Conservation (phyloP, 2,329 filamentous ascomycete species). For the Colletotrichum abscissum region DNA sequence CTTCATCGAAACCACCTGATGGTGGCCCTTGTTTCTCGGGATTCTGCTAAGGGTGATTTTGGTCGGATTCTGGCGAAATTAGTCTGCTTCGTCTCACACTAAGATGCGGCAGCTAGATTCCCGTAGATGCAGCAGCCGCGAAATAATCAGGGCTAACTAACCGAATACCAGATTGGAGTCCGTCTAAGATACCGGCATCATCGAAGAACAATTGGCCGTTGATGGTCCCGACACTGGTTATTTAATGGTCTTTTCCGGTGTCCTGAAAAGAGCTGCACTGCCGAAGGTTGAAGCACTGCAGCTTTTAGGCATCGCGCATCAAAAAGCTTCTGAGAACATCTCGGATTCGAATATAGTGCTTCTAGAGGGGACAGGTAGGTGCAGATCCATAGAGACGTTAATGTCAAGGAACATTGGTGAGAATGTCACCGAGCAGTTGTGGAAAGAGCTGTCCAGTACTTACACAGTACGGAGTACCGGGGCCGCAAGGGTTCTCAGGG, state of each 20-base stretch:
- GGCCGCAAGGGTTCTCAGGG: background rate
- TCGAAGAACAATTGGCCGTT: background rate
- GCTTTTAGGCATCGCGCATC: background rate
- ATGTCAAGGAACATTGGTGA: background rate
- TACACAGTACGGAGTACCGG: too few relatives aligned
- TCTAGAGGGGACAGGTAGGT: fast-evolving
- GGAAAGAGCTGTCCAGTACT: background rate
- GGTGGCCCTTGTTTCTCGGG: background rate
- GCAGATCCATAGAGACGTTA: background rate
- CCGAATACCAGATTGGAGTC: too few relatives aligned
- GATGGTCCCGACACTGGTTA: background rate
- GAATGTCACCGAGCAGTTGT: background rate
- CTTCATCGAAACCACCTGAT: too few relatives aligned
- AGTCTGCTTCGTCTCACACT: background rate
- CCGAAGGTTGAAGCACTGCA: background rate
- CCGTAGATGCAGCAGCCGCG: background rate
- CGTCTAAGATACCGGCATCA: background rate
- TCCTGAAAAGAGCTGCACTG: background rate
- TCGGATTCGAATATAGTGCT: background rate
- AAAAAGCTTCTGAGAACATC: background rate
- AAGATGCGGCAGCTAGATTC: background rate
- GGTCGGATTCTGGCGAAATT: background rate
- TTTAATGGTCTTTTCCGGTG: background rate
- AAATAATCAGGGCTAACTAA: background rate
- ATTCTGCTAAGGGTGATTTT: background rate